Conservation (phyloP, 2,329 filamentous ascomycete species). For the Aspergillus sp. region DNA sequence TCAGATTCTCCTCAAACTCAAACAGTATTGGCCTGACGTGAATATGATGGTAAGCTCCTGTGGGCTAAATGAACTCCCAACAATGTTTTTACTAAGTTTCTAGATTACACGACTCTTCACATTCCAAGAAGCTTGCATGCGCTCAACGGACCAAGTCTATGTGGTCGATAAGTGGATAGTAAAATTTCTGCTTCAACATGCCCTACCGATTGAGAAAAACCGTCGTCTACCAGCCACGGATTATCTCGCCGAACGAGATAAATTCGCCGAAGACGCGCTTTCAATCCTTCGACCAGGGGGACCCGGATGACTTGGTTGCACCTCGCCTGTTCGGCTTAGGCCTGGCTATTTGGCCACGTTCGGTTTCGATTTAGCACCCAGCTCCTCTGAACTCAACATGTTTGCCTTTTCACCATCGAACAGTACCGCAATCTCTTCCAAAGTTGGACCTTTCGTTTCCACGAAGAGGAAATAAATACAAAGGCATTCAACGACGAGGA, state of each 20-base stretch:
- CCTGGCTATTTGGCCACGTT: neutral
- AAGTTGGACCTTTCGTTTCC: conserved; percentile 32
- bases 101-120: conserved; percentile 18
- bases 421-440: conserved; percentile 38
- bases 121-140: conserved; percentile 21
- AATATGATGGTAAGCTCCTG: neutral
- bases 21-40: neutral
- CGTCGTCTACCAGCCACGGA: conserved; percentile 6
- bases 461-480: conserved; percentile 38
- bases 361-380: conserved; percentile 11
- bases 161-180: conserved; percentile 22
- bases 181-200: conserved; percentile 22
- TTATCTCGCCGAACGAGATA: conserved; percentile 15
- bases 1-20: neutral
- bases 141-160: conserved; percentile 19
- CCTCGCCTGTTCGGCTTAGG: neutral
- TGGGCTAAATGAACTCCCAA: neutral
- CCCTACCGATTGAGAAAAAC: conserved; percentile 18
- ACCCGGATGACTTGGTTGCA: neutral
- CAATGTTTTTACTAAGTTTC: neutral
- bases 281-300: conserved; percentile 15
- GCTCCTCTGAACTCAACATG: conserved; percentile 5
- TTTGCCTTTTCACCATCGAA: conserved; percentile 21
- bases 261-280: conserved; percentile 17
- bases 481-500: conserved; percentile 29